phyloP scores from a whole-genome alignment of 495 filamentous ascomycete species.

The Penicillium antarcticum region DNA sequence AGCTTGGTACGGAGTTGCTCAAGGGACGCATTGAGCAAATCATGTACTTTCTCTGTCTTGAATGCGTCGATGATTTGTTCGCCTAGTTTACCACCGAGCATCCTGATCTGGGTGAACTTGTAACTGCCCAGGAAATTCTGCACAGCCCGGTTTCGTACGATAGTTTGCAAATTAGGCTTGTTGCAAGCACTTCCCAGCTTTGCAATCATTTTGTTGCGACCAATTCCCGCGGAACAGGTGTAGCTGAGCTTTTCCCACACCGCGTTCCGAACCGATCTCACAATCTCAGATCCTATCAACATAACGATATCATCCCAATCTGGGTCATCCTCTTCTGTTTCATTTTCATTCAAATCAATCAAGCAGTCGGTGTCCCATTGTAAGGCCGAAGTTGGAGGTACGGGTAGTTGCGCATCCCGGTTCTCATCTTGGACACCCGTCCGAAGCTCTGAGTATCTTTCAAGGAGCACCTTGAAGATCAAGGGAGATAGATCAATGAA shows the following conservation, averaged over 20 bases:
- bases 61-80: constrained; percentile 76
- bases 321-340: constrained; percentile 75
- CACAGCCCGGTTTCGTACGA: constrained; percentile 80
- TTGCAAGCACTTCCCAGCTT: constrained; percentile 88
- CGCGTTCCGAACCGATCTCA: constrained; percentile 65
- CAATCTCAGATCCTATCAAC: constrained; percentile 81
- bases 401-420: constrained; percentile 65
- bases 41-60: constrained; percentile 73
- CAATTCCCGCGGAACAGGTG: constrained; percentile 86
- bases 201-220: constrained; percentile 90
- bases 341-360: constrained; percentile 67
- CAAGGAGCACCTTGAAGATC: constrained; percentile 69
- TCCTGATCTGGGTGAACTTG: constrained; percentile 95
- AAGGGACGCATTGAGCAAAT: constrained; percentile 68
- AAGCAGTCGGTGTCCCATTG: constrained; percentile 77
- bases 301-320: constrained; percentile 97
- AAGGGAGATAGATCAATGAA: constrained; percentile 88
- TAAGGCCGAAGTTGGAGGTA: constrained; percentile 69
- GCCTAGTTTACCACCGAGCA: constrained; percentile 93
- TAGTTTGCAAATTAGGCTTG: constrained; percentile 91
- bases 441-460: constrained; percentile 72
- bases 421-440: constrained; percentile 66
- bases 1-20: constrained; percentile 77
- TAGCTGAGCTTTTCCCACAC: constrained; percentile 71
- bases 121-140: constrained; percentile 77